Percentiles rank a stretch among this genome's conserved stretches.
Conservation (phyloP, 2,329 filamentous ascomycete species). For the Aspergillus novofumigatus region DNA sequence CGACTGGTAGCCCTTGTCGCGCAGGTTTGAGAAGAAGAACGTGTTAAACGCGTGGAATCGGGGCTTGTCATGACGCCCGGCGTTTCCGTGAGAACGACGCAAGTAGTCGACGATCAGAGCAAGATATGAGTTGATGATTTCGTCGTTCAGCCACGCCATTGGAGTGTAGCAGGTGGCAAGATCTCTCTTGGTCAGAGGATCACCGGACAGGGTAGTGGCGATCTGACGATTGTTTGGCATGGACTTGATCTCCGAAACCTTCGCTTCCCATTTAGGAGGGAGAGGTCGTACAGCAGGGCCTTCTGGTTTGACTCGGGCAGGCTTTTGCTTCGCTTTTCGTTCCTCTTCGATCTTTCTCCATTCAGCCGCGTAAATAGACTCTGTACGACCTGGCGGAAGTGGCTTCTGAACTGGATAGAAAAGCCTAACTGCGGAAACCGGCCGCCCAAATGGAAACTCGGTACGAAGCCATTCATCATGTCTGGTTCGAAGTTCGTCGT, state of each 20-base stretch:
- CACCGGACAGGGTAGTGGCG: conserved; percentile 31
- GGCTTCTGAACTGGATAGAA: conserved; percentile 18
- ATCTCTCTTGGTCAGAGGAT: conserved; percentile 33
- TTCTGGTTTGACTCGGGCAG: conserved; percentile 19
- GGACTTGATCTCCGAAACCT: conserved; percentile 28
- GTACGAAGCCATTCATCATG: conserved; percentile 20
- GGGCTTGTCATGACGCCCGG: conserved; percentile 32
- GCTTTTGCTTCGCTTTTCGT: conserved; percentile 17
- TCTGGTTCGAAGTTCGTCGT: conserved; percentile 8
- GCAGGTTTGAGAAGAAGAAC: conserved; percentile 43
- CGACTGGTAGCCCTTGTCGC: conserved; percentile 37
- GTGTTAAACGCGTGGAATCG: conserved; percentile 42
- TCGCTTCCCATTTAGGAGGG: conserved; percentile 32
- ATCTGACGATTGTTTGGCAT: conserved; percentile 22
- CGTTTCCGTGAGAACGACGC: conserved; percentile 29
- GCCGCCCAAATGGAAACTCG: conserved; percentile 17
- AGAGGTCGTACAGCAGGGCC: conserved; percentile 35
- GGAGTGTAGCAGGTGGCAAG: conserved; percentile 34
- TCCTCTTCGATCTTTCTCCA: conserved; percentile 26
- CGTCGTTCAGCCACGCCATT: conserved; percentile 43
- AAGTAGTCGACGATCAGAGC: conserved; percentile 39
- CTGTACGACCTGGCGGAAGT: conserved; percentile 24
- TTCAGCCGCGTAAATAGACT: conserved; percentile 26
- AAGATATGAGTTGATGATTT: conserved; percentile 45
- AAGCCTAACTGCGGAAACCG: conserved; percentile 29